phyloP scores from a whole-genome alignment of 2,329 filamentous ascomycete genomes.

The Ophiosphaerella narmari region DNA sequence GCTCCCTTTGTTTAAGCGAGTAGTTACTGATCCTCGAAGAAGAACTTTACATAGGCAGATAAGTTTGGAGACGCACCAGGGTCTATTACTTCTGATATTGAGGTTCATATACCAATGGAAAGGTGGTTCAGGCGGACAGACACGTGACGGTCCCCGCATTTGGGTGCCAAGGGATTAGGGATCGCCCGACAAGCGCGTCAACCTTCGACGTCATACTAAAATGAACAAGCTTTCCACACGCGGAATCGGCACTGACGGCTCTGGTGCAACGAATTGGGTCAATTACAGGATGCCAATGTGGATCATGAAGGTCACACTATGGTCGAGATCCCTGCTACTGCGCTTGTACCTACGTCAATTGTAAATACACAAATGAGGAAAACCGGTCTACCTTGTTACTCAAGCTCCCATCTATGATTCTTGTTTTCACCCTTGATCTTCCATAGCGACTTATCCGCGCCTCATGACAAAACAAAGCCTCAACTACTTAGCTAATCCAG shows the following conservation, averaged over 20 bases:
- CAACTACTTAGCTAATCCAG: slow-evolving; percentile 13
- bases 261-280: slow-evolving; percentile 15
- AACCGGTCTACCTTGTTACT: not conserved
- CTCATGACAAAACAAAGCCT: slow-evolving; percentile 6
- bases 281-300: slow-evolving; percentile 17
- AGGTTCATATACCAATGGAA: slow-evolving; percentile 9
- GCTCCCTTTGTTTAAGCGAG: no score
- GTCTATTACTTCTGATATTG: slow-evolving; percentile 6
- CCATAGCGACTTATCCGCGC: slow-evolving; percentile 5
- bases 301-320: slow-evolving; percentile 13
- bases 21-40: not conserved
- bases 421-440: slow-evolving; percentile 11
- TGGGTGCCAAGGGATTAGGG: slow-evolving; percentile 15
- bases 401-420: not conserved
- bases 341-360: slow-evolving; percentile 29
- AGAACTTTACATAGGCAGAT: not conserved
- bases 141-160: slow-evolving; percentile 18
- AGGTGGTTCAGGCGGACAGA: slow-evolving; percentile 1
- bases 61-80: not conserved
- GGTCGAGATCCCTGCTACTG: slow-evolving; percentile 9
- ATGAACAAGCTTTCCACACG: slow-evolving; percentile 14
- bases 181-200: slow-evolving; percentile 20
- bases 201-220: slow-evolving; percentile 26
- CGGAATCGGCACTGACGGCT: slow-evolving; percentile 22
- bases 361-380: slow-evolving; percentile 14